Conservation (phyloP, 2,329 filamentous ascomycete genomes). For the Hypoxylon sp. region DNA sequence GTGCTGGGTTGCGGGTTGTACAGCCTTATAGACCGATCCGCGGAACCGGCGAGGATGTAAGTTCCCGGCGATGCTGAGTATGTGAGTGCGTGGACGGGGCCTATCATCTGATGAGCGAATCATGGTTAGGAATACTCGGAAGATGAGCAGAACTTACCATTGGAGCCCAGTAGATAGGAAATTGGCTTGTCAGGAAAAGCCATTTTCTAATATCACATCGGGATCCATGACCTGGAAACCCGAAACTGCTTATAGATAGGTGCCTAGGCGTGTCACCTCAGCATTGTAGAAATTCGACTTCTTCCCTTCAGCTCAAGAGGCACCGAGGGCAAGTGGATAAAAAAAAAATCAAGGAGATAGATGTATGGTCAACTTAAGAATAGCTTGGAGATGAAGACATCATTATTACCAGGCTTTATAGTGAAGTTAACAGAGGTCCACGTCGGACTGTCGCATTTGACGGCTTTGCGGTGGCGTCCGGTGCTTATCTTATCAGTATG, state of each 20-base stretch:
- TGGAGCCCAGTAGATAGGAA: conserved; percentile 71
- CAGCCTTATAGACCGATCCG: conserved; percentile 87
- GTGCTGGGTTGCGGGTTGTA: conserved; percentile 79
- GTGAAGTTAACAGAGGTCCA: background rate
- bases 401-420: background rate
- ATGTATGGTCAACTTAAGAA: background rate
- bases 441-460: background rate
- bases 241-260: conserved; percentile 26
- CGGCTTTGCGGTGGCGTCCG: background rate
- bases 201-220: conserved; percentile 53
- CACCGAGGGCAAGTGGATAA: background rate
- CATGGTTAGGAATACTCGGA: conserved; percentile 47
- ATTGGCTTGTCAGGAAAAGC: conserved; percentile 63
- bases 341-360: background rate
- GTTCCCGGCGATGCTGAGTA: conserved; percentile 81
- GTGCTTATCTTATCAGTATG: conserved; percentile 4
- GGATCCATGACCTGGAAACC: conserved; percentile 46
- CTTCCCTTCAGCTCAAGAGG: background rate
- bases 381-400: background rate
- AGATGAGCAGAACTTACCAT: conserved; percentile 60
- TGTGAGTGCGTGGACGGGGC: conserved; percentile 78
- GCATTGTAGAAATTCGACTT: conserved; percentile 15
- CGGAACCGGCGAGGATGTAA: conserved; percentile 87
- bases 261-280: conserved; percentile 19
- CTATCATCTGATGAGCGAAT: conserved; percentile 59